Evolutionary conservation across 176 grass and related monocot species (phyloP).

Genomic region (Panicum miliaceum): DNA sequence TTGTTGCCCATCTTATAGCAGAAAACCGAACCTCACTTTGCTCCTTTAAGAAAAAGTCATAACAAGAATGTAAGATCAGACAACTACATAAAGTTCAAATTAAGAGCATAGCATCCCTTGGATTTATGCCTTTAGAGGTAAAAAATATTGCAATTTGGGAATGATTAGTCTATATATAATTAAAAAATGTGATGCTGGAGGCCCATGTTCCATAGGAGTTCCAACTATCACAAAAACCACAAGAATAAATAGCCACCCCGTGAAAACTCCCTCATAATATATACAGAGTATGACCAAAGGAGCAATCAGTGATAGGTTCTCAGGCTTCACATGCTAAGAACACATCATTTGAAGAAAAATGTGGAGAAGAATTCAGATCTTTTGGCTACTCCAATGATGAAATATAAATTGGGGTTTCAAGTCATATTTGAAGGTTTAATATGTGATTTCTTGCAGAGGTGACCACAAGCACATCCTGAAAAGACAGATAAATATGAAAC

Average conservation of each 20-base stretch:
- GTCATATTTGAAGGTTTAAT: neutral
- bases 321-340: neutral
- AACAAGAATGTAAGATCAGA: slow-evolving; percentile 38
- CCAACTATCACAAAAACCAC: slow-evolving; percentile 2
- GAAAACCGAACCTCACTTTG: slow-evolving; percentile 94
- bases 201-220: slow-evolving; percentile 16
- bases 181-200: slow-evolving; percentile 10
- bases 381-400: neutral
- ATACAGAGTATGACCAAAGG: neutral
- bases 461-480: neutral
- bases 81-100: slow-evolving; percentile 36
- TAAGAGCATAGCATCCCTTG: slow-evolving; percentile 7
- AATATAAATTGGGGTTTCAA: neutral
- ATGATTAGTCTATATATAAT: slow-evolving; percentile 21
- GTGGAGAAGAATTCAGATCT: neutral
- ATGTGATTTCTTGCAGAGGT: neutral
- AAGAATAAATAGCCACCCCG: slow-evolving; percentile 21
- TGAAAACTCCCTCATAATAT: neutral
- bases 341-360: neutral
- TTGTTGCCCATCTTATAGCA: slow-evolving; percentile 89
- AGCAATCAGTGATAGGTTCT: neutral
- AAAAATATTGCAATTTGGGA: slow-evolving; percentile 10
- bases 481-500: neutral
- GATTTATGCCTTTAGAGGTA: slow-evolving; percentile 30
- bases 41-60: slow-evolving; percentile 66